A percentile compares a stretch with the other conserved stretches of the same genome.
Evolutionary conservation across 805 yeast genomes (phyloP).

Genomic region (Lipomyces yamadae): DNA sequence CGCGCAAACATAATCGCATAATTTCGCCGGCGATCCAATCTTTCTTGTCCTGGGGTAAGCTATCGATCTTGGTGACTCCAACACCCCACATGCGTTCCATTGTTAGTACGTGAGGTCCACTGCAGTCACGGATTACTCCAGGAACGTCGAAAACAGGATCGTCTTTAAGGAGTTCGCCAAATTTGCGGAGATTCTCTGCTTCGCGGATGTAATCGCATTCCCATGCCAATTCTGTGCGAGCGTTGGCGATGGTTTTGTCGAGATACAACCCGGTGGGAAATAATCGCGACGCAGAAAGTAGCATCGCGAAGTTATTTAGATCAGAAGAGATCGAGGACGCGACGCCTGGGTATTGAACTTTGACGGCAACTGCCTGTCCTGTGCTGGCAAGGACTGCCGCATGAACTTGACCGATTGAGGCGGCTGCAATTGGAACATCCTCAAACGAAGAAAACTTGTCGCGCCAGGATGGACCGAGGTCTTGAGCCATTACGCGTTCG

Average conservation of each 20-base stretch:
- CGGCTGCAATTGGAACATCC: constrained; percentile 93
- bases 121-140: constrained; percentile 71
- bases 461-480: constrained; percentile 83
- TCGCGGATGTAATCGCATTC: constrained; percentile 96
- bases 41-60: constrained; percentile 70
- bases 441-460: constrained; percentile 72
- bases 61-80: constrained; percentile 72
- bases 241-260: constrained; percentile 90
- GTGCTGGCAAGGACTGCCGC: constrained; percentile 57
- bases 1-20: constrained; percentile 84
- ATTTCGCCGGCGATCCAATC: constrained; percentile 84
- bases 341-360: constrained; percentile 97
- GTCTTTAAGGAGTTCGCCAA: constrained; percentile 62
- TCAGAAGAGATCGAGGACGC: constrained; percentile 93
- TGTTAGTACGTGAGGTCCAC: constrained; percentile 82
- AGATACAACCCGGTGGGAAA: constrained; percentile 90
- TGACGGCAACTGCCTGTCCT: constrained; percentile 70
- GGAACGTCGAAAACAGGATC: constrained; percentile 78
- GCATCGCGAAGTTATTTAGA: constrained; percentile 78
- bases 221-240: constrained; percentile 92
- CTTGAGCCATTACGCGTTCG: constrained; percentile 69
- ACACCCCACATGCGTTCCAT: constrained; percentile 87
- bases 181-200: constrained; percentile 73
- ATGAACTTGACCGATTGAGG: constrained; percentile 97
- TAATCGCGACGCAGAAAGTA: constrained; percentile 82